Evolutionary conservation across 768 basidiomycete genomes (phyloP).

Genomic region (Pleurotus citrinopileatus): DNA sequence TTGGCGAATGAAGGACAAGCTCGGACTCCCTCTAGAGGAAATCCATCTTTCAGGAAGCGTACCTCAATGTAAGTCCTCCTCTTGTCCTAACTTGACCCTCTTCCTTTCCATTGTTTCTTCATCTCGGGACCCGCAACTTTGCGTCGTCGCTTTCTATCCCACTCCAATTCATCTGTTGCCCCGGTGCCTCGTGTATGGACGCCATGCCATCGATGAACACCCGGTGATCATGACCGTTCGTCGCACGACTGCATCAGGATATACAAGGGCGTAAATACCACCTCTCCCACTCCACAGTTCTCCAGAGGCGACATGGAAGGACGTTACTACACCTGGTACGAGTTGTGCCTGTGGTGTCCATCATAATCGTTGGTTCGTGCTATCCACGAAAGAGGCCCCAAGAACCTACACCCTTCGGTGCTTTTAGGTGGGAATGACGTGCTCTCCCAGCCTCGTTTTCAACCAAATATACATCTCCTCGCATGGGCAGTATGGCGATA

Average conservation of each 20-base stretch:
- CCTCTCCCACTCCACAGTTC: slow-evolving; percentile 3
- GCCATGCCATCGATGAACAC: neutral
- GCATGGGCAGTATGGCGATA: slow-evolving; percentile 3
- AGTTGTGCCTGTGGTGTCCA: neutral
- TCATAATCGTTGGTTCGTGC: neutral
- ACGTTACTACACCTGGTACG: neutral
- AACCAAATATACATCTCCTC: neutral
- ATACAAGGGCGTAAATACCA: neutral
- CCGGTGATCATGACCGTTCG: slow-evolving; percentile 2
- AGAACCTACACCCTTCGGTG: neutral
- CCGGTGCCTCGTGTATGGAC: neutral
- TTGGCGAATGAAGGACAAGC: slow-evolving; percentile 77
- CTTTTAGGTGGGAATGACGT: neutral
- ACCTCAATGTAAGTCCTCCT: slow-evolving; percentile 58
- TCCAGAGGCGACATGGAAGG: neutral
- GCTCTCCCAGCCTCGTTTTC: neutral
- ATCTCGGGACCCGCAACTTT: slow-evolving; percentile 1
- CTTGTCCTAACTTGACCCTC: neutral
- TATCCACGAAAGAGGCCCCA: neutral
- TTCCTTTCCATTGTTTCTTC: neutral
- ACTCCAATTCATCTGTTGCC: slow-evolving; percentile 1
- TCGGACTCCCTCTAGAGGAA: slow-evolving; percentile 67
- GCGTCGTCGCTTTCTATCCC: neutral
- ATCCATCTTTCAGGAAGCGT: slow-evolving; percentile 72
- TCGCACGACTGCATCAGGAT: neutral